Conservation (phyloP, 345 rosid species). For the Populus deltoides region DNA sequence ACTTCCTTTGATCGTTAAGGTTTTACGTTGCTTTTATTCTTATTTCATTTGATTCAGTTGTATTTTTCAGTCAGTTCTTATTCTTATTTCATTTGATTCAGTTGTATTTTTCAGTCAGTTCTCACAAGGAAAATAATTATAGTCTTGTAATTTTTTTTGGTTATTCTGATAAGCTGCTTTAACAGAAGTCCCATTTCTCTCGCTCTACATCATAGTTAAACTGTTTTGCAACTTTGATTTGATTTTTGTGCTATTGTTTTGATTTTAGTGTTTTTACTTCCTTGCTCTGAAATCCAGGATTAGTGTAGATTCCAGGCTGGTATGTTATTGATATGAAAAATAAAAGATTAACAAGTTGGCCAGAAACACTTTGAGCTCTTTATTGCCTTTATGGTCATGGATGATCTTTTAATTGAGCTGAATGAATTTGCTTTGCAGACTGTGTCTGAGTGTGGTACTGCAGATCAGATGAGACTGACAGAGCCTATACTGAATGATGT, state of each 20-base stretch:
- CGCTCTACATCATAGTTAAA: neutral
- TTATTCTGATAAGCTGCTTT: neutral
- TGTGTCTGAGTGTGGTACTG: constrained; percentile 79
- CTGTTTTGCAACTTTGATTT: neutral
- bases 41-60: neutral
- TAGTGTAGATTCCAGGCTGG: neutral
- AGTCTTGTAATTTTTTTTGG: neutral
- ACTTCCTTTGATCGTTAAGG: constrained; percentile 86
- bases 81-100: neutral
- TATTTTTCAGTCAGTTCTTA: neutral
- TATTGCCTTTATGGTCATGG: neutral
- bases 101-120: neutral
- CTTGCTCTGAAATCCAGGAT: neutral
- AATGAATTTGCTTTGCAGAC: constrained; percentile 45
- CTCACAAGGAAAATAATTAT: neutral
- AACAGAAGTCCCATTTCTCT: neutral
- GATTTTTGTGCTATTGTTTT: neutral
- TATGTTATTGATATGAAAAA: neutral
- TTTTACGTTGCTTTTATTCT: constrained; percentile 14
- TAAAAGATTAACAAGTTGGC: neutral
- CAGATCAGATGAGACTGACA: constrained; percentile 84
- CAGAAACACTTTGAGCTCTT: neutral
- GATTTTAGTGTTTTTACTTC: neutral
- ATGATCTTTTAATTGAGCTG: neutral
- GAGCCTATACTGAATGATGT: constrained; percentile 80